Percentiles rank a stretch among this genome's conserved stretches.
phyloP scores from a whole-genome alignment of 192 early-diverging fungal genomes.

The Rhizophagus clarus region DNA sequence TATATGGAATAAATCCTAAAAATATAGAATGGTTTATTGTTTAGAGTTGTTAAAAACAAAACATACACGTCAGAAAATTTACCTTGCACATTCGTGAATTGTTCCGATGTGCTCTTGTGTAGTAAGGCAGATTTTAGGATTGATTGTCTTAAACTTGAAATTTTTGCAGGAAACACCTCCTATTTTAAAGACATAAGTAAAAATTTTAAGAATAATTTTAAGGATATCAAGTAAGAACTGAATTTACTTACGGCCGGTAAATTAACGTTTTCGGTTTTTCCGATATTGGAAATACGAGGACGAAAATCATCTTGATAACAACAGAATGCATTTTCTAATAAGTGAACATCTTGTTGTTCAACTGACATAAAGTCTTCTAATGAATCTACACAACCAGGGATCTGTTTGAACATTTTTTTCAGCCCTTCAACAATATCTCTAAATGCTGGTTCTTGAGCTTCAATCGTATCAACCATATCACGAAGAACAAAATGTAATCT shows the following conservation, averaged over 20 bases:
- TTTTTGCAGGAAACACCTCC: neutral
- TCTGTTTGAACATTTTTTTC: slow-evolving; percentile 6
- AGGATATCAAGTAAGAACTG: neutral
- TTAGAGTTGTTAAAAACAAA: neutral
- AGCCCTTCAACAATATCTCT: neutral
- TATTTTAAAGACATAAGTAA: neutral
- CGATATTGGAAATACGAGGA: neutral
- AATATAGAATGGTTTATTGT: too few relatives aligned
- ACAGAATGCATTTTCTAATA: slow-evolving; percentile 2
- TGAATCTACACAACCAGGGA: neutral
- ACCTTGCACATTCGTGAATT: neutral
- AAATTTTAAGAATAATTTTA: too few relatives aligned
- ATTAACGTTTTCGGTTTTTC: neutral
- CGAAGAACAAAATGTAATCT: slow-evolving; percentile 13
- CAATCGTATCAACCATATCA: neutral
- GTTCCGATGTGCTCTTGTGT: neutral
- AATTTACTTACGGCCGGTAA: neutral
- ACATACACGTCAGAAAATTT: neutral
- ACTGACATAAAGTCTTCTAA: slow-evolving; percentile 14
- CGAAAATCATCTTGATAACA: slow-evolving; percentile 8
- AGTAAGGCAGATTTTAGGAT: neutral
- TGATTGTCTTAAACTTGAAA: neutral
- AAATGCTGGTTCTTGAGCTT: neutral
- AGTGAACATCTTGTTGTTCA: neutral
- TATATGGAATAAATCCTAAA: slow-evolving; percentile 5